Percentiles rank a stretch among this genome's conserved stretches.
Conservation (phyloP, 345 rosid species). For the Lumnitzera littorea region DNA sequence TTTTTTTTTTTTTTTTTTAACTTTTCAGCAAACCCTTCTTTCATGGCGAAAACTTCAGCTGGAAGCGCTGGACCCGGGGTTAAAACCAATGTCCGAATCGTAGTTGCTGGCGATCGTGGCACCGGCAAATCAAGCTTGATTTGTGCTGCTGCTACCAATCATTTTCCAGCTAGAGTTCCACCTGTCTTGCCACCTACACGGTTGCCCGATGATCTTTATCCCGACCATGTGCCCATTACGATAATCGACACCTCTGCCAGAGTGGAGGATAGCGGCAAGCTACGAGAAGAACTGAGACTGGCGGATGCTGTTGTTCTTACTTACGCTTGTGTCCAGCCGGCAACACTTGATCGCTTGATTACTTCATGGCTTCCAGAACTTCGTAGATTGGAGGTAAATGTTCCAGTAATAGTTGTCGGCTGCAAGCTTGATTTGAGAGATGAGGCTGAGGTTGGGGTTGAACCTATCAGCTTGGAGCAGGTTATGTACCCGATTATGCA, state of each 20-base stretch:
- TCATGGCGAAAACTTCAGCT: conserved; percentile 9
- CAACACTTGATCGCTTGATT: conserved; percentile 59
- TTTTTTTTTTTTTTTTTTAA: no score
- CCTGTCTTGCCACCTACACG: conserved; percentile 77
- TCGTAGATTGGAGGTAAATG: conserved; percentile 64
- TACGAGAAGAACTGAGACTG: conserved; percentile 55
- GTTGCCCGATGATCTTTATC: conserved; percentile 68
- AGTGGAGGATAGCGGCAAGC: conserved; percentile 49
- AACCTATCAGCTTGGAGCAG: conserved; percentile 53
- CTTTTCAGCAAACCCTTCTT: no score
- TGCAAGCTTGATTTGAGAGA: conserved; percentile 67
- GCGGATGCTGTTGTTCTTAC: conserved; percentile 91
- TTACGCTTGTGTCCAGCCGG: conserved; percentile 59
- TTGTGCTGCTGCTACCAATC: conserved; percentile 68
- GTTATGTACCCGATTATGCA: conserved; percentile 83
- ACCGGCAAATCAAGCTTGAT: conserved; percentile 96
- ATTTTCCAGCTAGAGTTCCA: conserved; percentile 55
- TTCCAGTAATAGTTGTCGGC: conserved; percentile 82
- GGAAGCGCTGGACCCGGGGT: conserved; percentile 35
- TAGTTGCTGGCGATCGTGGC: conserved; percentile 86
- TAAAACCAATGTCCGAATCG: conserved; percentile 59
- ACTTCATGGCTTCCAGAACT: conserved; percentile 82
- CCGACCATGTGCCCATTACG: conserved; percentile 81
- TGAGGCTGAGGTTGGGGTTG: conserved; percentile 7
- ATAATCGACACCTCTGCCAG: conserved; percentile 90